Evolutionary conservation across 352 stramenopile species (phyloP).

Genomic region (Globisporangium orthogonon): DNA sequence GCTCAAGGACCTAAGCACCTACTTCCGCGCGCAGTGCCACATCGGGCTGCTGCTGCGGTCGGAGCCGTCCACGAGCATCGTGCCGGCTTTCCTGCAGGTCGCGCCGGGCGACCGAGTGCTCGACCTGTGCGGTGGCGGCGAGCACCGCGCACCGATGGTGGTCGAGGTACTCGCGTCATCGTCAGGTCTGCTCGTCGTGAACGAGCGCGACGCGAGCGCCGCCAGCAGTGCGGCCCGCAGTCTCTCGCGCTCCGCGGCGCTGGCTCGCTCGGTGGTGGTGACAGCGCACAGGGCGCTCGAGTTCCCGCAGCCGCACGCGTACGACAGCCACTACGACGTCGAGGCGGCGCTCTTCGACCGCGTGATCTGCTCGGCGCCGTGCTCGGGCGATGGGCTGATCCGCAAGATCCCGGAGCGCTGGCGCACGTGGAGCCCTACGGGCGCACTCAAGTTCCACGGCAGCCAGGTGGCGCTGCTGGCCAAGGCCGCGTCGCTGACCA

Average conservation of each 20-base stretch:
- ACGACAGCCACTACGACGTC: slow-evolving; percentile 2
- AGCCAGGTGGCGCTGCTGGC: slow-evolving; percentile 80
- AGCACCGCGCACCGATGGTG: slow-evolving; percentile 58
- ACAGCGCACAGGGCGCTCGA: slow-evolving; percentile 70
- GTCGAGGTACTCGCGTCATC: slow-evolving; percentile 20
- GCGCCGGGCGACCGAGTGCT: slow-evolving; percentile 73
- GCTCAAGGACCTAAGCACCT: slow-evolving; percentile 89
- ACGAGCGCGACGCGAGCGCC: slow-evolving; percentile 55
- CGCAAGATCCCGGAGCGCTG: slow-evolving; percentile 77
- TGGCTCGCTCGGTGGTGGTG: slow-evolving; percentile 44
- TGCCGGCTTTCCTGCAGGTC: slow-evolving; percentile 91
- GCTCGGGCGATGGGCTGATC: slow-evolving; percentile 73
- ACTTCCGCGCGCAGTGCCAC: slow-evolving; percentile 87
- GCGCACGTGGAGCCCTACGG: slow-evolving; percentile 61
- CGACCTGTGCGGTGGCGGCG: slow-evolving; percentile 62
- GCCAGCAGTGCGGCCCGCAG: slow-evolving; percentile 44
- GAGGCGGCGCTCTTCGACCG: slow-evolving; percentile 54
- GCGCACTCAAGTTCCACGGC: slow-evolving; percentile 44
- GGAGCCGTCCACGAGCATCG: slow-evolving; percentile 94
- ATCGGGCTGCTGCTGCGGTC: slow-evolving; percentile 90
- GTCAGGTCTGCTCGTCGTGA: slow-evolving; percentile 50
- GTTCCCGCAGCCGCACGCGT: slow-evolving; percentile 37
- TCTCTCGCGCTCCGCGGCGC: slow-evolving; percentile 46
- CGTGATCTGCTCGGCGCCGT: slow-evolving; percentile 68
- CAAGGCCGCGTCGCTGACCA: slow-evolving; percentile 42